phyloP scores from a whole-genome alignment of 306 rosid genomes.

The Fragaria iinumae region DNA sequence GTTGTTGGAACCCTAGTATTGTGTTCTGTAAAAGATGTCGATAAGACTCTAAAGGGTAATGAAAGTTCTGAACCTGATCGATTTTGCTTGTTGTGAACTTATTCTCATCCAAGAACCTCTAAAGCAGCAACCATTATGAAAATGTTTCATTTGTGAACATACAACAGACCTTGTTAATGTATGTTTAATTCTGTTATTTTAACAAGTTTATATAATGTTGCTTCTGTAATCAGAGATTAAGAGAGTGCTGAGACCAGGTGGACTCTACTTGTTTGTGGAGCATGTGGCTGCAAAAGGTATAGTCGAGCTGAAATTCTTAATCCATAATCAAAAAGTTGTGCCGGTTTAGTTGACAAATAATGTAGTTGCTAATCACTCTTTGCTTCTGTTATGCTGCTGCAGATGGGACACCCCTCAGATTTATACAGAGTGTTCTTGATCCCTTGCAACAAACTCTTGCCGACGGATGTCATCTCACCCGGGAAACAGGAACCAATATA shows the following conservation, averaged over 20 bases:
- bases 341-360: not conserved
- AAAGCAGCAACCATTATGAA: not conserved
- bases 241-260: slow-evolving; percentile 80
- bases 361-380: not conserved
- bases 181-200: not conserved
- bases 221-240: slow-evolving; percentile 56
- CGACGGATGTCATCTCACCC: slow-evolving; percentile 79
- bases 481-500: slow-evolving; percentile 59
- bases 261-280: slow-evolving; percentile 67
- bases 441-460: slow-evolving; percentile 65
- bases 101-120: not conserved
- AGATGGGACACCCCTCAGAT: slow-evolving; percentile 67
- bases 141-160: not conserved
- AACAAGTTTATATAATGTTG: not conserved
- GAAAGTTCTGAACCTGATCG: slow-evolving; percentile 1
- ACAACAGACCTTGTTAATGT: not conserved
- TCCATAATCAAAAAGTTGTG: slow-evolving; percentile 7
- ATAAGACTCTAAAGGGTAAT: slow-evolving; percentile 64
- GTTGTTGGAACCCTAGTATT: slow-evolving; percentile 93
- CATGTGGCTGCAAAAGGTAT: slow-evolving; percentile 86
- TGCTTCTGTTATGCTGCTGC: slow-evolving; percentile 26
- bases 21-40: slow-evolving; percentile 82
- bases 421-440: slow-evolving; percentile 60
- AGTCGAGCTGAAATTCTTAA: slow-evolving; percentile 12
- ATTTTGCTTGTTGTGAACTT: slow-evolving; percentile 2